Conservation (phyloP, 2,329 filamentous ascomycete species). For the Aspergillus sp. region DNA sequence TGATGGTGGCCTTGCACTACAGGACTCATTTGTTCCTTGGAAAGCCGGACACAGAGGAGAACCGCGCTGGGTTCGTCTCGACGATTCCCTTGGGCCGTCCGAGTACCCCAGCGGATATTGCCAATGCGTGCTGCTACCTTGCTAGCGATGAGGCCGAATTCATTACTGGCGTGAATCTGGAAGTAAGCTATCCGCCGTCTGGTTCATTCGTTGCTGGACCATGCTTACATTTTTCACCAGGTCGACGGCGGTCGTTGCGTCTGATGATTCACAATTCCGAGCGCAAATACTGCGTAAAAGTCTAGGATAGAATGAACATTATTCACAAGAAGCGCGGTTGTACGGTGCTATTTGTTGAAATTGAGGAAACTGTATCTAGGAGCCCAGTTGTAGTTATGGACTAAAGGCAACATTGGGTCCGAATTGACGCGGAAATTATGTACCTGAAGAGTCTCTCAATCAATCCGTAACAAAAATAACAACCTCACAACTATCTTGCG, state of each 20-base stretch:
- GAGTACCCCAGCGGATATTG: constrained; percentile 54
- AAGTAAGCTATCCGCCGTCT: constrained; percentile 39
- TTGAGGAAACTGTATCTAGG: too few relatives aligned
- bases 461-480: too few relatives aligned
- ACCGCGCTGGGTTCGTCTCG: constrained; percentile 34
- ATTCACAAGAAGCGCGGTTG: neutral
- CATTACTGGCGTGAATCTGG: constrained; percentile 65
- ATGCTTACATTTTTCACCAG: constrained; percentile 2
- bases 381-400: too few relatives aligned
- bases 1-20: constrained; percentile 25
- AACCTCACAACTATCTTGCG: too few relatives aligned
- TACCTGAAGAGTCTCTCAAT: too few relatives aligned
- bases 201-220: too few relatives aligned
- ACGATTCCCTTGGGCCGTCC: constrained; percentile 36
- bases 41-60: constrained; percentile 36
- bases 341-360: neutral
- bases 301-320: neutral
- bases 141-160: constrained; percentile 67
- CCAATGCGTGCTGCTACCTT: constrained; percentile 64
- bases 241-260: constrained; percentile 21
- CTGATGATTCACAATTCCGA: neutral
- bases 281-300: neutral
- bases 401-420: too few relatives aligned
- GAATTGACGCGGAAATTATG: too few relatives aligned
- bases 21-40: constrained; percentile 58